phyloP scores from a whole-genome alignment of 1,284 basidiomycete genomes.

The Cystobasidium slooffiae region DNA sequence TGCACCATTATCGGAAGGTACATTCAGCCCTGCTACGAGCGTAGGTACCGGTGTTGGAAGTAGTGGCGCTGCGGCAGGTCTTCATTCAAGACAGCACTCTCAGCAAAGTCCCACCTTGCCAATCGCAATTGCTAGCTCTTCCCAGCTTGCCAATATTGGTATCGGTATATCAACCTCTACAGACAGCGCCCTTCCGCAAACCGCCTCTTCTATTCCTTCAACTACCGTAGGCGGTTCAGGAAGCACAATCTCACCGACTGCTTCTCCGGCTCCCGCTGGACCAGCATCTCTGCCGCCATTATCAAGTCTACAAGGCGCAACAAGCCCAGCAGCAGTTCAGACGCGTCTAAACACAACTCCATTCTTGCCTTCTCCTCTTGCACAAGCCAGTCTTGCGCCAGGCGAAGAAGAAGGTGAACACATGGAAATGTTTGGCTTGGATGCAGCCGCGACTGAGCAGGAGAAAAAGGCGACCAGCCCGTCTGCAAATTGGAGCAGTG shows the following conservation, averaged over 20 bases:
- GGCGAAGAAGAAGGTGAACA: constrained; percentile 35
- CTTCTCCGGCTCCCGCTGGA: background rate
- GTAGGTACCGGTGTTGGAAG: constrained; percentile 2
- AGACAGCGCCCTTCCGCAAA: background rate
- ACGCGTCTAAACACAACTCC: constrained; percentile 25
- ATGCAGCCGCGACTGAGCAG: background rate
- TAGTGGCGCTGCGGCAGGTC: background rate
- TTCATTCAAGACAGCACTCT: background rate
- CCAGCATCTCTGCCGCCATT: constrained; percentile 3
- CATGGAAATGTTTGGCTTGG: constrained; percentile 31
- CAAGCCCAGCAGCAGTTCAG: background rate
- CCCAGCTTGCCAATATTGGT: constrained; percentile 6
- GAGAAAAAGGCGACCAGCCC: background rate
- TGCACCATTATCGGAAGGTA: background rate
- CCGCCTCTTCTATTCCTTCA: background rate
- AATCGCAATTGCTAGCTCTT: constrained; percentile 1
- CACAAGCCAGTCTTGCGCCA: constrained; percentile 38
- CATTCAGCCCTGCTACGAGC: constrained; percentile 11
- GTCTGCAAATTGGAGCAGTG: background rate
- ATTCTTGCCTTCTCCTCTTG: constrained; percentile 37
- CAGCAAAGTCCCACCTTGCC: constrained; percentile 13
- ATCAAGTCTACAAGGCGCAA: background rate
- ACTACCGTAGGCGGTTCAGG: background rate
- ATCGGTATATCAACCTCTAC: constrained; percentile 1
- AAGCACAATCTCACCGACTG: background rate